Conservation (phyloP, 2,329 filamentous ascomycete species). For the Colletotrichum navitas region DNA sequence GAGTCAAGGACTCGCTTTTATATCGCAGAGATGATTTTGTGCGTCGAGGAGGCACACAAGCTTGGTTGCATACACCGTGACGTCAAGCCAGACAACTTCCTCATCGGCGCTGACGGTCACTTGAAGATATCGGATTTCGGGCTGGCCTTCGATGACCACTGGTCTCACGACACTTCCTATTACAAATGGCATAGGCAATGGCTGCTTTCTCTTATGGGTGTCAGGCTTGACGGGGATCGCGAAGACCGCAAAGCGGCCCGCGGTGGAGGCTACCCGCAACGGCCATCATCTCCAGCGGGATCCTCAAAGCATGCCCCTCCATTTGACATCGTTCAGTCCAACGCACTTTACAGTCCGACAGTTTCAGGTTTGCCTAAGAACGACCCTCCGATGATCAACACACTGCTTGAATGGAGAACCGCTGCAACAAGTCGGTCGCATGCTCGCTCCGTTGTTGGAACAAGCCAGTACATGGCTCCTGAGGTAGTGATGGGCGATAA, state of each 20-base stretch:
- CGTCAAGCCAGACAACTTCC: constrained; percentile 97
- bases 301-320: constrained; percentile 41
- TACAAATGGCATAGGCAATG: constrained; percentile 86
- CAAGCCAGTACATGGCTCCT: constrained; percentile 98
- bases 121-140: constrained; percentile 97
- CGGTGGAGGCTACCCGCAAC: background rate
- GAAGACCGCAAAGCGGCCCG: constrained; percentile 64
- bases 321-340: constrained; percentile 46
- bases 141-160: constrained; percentile 93
- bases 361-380: constrained; percentile 32
- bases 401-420: constrained; percentile 79
- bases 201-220: constrained; percentile 80
- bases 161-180: constrained; percentile 90
- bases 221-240: constrained; percentile 79
- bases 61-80: constrained; percentile 94
- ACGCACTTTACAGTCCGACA: constrained; percentile 47
- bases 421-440: constrained; percentile 76
- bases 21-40: constrained; percentile 94
- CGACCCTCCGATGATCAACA: constrained; percentile 48
- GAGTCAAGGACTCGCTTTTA: constrained; percentile 88
- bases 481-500: constrained; percentile 86
- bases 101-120: constrained; percentile 89
- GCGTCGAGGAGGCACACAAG: constrained; percentile 90
- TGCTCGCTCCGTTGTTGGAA: constrained; percentile 90
- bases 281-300: constrained; percentile 21